These are phyloP conservation scores for Barnettozyma pratensis DNA, from an alignment of 805 yeast genomes.

Conservation along the genomic window DNA sequence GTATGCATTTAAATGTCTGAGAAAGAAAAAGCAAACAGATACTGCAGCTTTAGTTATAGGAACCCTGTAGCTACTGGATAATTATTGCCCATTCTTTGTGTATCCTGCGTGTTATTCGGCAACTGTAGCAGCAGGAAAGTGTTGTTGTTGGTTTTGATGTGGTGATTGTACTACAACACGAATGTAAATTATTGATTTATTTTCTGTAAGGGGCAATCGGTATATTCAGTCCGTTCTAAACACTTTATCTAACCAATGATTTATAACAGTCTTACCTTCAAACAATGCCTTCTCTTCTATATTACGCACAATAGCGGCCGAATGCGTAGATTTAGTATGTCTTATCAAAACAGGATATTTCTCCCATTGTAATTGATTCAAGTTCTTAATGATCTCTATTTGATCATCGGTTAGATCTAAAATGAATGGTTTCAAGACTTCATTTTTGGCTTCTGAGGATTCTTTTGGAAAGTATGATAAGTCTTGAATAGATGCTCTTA, in stretches of 20 bases:
- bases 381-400: conserved; percentile 43
- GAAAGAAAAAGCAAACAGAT: no score
- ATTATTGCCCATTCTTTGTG: no score
- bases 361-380: conserved; percentile 60
- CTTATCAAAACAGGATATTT: conserved; percentile 69
- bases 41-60: no score
- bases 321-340: conserved; percentile 64
- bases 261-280: conserved; percentile 66
- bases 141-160: no score
- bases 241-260: conserved; percentile 53
- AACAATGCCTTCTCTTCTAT: conserved; percentile 45
- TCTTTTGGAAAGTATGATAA: conserved; percentile 25
- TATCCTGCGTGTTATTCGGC: no score
- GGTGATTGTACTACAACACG: no score
- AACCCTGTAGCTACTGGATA: no score
- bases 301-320: conserved; percentile 73
- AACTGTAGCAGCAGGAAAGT: no score
- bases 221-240: conserved; percentile 19
- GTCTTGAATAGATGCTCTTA: conserved; percentile 25
- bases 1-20: no score
- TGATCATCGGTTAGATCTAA: conserved; percentile 41
- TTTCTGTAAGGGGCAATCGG: no score
- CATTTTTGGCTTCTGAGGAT: conserved; percentile 15
- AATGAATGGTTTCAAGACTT: conserved; percentile 21
- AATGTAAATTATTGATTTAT: no score